Base-by-base conservation (phyloP, 441 rosid genomes). In the Gossypium schwendimanii region DNA sequence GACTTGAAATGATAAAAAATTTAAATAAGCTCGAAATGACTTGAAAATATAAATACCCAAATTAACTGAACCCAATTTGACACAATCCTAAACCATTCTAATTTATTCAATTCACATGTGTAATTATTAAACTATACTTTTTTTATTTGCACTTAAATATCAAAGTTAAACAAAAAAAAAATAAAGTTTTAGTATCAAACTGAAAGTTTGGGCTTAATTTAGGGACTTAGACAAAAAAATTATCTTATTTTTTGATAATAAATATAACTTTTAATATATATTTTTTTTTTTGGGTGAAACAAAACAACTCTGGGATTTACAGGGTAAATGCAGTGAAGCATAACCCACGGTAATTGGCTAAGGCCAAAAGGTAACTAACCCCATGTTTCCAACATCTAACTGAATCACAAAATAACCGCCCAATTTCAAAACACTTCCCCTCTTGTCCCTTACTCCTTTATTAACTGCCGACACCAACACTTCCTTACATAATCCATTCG, bases 401-500 rank as follows among this genome's bases (percentile, higher is more conserved):
- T 17, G 75, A 76, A 68, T 31, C 33, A 31, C 33, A 54, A 59
- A 52, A 78, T 45, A 81, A 80, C 85, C 69, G 79, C 82, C 70
- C 76, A 66, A 62, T 24, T 73, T 75, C 70, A 47, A 75, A 55
- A 70, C 33, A 71, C 55, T 53, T 15, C 12, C 33, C 33, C 33
- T 31, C 63, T 57, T 47, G 21, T 57, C 44, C 73, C 79, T 47
- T 41, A 31, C 58, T 54, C 57, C 23, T 53, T 54, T 24, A 36
- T 70, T 71, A 81, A 81, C 88, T 65, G 84, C 76, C 75, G 60
- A 26, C 45, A 20, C 77, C 77, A 10, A 53, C 21, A 6, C 7
- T 17, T 50, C 69, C 80, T 31, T 78, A 77, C 82, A 75, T 72
- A 83, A 70, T 65, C 85, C 72, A 47, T 74, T 52, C 58, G 28